Evolutionary conservation across 139 green algal genomes (phyloP), one percentile per base, ranked within the genome.

Genomic region (Coelastrella sp.): DNA sequence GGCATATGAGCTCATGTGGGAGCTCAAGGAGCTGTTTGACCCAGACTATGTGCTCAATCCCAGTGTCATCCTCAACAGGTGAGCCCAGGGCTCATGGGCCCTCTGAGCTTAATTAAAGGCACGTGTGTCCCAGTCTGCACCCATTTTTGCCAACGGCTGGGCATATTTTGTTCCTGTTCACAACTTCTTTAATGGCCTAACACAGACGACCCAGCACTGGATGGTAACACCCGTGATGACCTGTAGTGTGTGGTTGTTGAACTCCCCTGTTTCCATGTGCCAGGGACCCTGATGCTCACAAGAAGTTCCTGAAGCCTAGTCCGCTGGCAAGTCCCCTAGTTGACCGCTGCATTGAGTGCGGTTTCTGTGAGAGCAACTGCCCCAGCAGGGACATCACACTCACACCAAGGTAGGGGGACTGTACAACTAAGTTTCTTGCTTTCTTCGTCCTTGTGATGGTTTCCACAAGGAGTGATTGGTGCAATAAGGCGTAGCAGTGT

Each of bases 321-420:
- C 98, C 97, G 7, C 90, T 94, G 1, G 97, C 97, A 60, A 92
- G 92, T 58, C 89, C 93, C 24, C 93, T 99, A 19, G 95, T 98
- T 73, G 94, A 91, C 88, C 80, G 93, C 58, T 99, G 98, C 97
- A 99, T 99, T 89, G 98, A 99, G 96, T 99, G 98, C 94, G 98
- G 98, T 74, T 99, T 99, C 95, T 99, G 98, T 91, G 98, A 99
- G 95, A 96, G 91, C 92, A 99, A 99, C 95, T 99, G 98, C 97
- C 98, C 98, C 76, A 97, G 93, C 60, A 92, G 93, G 25, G 98
- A 99, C 92, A 76, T 99, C 78, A 98, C 96, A 5, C 94, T 99
- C 63, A 99, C 98, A 10, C 98, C 98, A 10, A 95, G 97, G 70
- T 88, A 22, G 11, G 49, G 7, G 7, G 35, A 49, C 35, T 49